phyloP scores from a whole-genome alignment of 108 stramenopile species.

The Cyclotella cryptica region DNA sequence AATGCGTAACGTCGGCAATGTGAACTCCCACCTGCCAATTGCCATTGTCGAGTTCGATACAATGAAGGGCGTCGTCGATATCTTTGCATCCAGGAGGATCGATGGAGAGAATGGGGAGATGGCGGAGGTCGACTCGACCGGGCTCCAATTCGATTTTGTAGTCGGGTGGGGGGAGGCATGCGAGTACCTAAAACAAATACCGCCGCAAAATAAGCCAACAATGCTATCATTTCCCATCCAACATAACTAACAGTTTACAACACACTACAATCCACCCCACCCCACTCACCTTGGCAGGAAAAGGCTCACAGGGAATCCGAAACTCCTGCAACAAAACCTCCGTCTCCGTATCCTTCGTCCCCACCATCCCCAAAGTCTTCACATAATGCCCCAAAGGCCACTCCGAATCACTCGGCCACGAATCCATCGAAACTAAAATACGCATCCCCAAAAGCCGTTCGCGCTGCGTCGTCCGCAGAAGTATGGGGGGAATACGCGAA shows the following conservation, averaged over 20 bases:
- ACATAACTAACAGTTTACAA: neutral
- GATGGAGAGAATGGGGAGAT: conserved; percentile 93
- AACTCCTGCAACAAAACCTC: conserved; percentile 94
- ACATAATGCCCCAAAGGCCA: conserved; percentile 96
- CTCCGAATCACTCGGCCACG: conserved; percentile 90
- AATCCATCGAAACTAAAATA: conserved; percentile 88
- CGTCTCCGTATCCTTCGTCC: conserved; percentile 96
- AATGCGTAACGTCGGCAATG: conserved; percentile 99
- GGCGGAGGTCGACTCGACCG: conserved; percentile 88
- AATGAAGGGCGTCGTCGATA: conserved; percentile 99
- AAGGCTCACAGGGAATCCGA: conserved; percentile 95
- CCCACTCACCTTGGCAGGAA: conserved; percentile 77
- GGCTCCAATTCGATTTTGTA: conserved; percentile 89
- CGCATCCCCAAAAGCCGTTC: conserved; percentile 79
- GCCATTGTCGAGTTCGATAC: conserved; percentile 89
- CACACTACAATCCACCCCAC: neutral
- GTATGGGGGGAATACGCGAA: conserved; percentile 78
- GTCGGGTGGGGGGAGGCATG: conserved; percentile 94
- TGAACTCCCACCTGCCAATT: conserved; percentile 97
- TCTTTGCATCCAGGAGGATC: conserved; percentile 99
- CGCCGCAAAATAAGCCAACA: neutral
- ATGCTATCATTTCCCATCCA: neutral
- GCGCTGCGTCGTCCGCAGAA: conserved; percentile 83
- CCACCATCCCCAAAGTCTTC: conserved; percentile 84
- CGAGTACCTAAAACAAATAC: conserved; percentile 76